Conservation (phyloP, 208 protist species). For the Tritrichomonas musculus region DNA sequence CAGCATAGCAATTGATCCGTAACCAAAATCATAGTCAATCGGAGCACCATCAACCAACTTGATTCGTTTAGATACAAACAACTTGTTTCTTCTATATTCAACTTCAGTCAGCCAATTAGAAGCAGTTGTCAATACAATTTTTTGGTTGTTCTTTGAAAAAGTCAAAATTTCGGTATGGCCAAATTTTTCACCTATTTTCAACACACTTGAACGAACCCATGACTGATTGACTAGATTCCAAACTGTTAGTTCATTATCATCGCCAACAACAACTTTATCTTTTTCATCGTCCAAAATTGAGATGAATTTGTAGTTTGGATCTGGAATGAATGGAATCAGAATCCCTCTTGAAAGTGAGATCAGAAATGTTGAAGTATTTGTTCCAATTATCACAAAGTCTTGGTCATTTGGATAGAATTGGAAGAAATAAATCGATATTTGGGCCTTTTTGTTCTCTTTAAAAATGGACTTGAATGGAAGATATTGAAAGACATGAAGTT, state of each 20-base stretch:
- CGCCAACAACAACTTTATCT: too few species aligned
- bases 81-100: neutral
- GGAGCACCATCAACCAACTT: neutral
- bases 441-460: too few species aligned
- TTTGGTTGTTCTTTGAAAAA: neutral
- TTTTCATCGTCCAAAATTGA: too few species aligned
- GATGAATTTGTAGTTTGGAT: too few species aligned
- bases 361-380: too few species aligned
- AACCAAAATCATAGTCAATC: neutral
- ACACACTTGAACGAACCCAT: neutral
- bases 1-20: neutral
- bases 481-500: neutral
- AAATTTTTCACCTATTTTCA: neutral
- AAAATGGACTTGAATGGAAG: too few species aligned
- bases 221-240: neutral
- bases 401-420: too few species aligned
- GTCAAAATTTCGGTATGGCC: neutral
- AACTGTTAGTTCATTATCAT: neutral
- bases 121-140: neutral
- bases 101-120: neutral
- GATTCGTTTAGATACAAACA: neutral
- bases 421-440: too few species aligned
- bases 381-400: too few species aligned
- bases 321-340: too few species aligned
- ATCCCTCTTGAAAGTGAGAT: too few species aligned